Conservation (phyloP, 192 early-diverging fungal species). For the Cetraspora pellucida region DNA sequence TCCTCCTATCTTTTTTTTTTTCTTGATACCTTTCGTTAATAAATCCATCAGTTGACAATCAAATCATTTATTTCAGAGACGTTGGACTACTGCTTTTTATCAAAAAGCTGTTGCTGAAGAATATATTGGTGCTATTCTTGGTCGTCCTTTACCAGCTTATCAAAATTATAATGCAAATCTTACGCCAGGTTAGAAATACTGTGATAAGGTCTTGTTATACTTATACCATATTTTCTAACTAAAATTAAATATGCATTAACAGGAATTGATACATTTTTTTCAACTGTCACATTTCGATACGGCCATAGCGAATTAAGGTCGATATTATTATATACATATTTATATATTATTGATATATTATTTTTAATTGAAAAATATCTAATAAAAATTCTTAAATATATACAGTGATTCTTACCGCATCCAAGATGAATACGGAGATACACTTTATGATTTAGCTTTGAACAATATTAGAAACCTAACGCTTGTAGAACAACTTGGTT, state of each 20-base stretch:
- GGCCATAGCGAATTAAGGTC: slow-evolving; percentile 11
- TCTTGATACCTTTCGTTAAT: too few relatives aligned
- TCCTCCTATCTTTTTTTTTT: too few relatives aligned
- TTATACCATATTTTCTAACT: neutral
- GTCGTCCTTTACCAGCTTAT: neutral
- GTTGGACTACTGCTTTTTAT: slow-evolving; percentile 1
- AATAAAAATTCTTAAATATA: neutral
- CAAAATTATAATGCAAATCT: neutral
- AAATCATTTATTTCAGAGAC: too few relatives aligned
- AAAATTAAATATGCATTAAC: neutral
- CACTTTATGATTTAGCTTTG: neutral
- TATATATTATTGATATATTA: too few relatives aligned
- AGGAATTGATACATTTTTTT: slow-evolving; percentile 9
- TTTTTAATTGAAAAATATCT: neutral
- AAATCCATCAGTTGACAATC: too few relatives aligned
- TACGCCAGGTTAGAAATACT: neutral
- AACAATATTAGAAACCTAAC: neutral
- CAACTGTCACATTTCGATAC: slow-evolving; percentile 1
- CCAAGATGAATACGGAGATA: slow-evolving; percentile 21
- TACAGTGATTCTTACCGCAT: slow-evolving; percentile 15
- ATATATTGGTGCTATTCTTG: slow-evolving; percentile 7
- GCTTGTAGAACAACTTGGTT: slow-evolving; percentile 9
- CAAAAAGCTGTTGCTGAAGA: slow-evolving; percentile 2
- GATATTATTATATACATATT: neutral
- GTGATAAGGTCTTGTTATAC: neutral